Base-by-base conservation (phyloP, 306 rosid species). In the Trichosanthes truncata region DNA sequence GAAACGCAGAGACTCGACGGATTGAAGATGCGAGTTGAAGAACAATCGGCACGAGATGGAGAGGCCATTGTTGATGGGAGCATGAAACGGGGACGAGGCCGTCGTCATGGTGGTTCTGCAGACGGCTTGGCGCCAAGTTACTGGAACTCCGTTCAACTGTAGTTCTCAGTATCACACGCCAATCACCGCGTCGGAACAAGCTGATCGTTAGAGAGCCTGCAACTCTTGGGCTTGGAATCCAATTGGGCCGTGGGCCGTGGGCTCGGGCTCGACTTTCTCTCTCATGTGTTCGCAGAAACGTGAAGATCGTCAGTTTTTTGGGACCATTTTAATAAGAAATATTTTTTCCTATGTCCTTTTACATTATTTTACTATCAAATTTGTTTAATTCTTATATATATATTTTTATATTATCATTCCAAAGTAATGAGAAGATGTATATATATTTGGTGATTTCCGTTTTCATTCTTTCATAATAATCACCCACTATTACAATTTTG, bases 121-220 rank as follows among this genome's bases (percentile, higher is more conserved):
- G 89, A 66, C 85, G 93, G 86, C 90, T 87, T 81, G 91, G 93
- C 93, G 93, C 93, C 89, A 78, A 78, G 51, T 25, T 13, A 4
- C 10, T 20, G 38, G 38, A 60, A 23, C 56, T 29, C 26, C 52
- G 21, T 55, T 56, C 31, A 12, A 33, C 41, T 51, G 43, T 11
- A 46, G 21, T 7, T 3, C 6, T 5, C 60, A 36, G 6, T 4
- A 59, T 21, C 52, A 43, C 80, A n/a, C 71, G 80, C 56, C 65
- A 43, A 40, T 10, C 36, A 46, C 17, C 78, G 78, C 78, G 78
- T 48, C 41, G 33, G 23, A 40, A 68, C 18, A 68, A 68, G 18
- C 14, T 38, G 49, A 41, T 21, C 29, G 29, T 35, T 40, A n/a
- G 4, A 69, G 35, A n/a, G 3, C 21, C 36, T 43, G 21, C 56